Evolutionary conservation across 208 protist genomes (phyloP).

Genomic region (Crithidia acanthocephali): DNA sequence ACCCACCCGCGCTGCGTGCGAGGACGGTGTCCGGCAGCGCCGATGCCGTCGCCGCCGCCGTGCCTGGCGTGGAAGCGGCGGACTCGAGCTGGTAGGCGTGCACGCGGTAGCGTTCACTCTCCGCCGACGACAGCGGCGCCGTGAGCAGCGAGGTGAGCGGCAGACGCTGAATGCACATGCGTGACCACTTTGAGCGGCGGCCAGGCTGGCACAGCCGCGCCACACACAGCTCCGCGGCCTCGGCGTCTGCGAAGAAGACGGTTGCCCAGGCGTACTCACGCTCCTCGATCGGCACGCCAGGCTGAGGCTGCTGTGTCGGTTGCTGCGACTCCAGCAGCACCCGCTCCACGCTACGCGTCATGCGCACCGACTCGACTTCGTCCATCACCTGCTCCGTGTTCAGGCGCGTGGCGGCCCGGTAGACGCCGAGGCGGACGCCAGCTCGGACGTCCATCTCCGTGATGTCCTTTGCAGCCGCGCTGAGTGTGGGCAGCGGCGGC

Average conservation of each 20-base stretch:
- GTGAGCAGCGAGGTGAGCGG: constrained; percentile 9
- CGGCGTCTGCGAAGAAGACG: constrained; percentile 31
- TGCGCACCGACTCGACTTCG: constrained; percentile 41
- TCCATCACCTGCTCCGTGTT: constrained; percentile 43
- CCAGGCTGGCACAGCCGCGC: constrained; percentile 34
- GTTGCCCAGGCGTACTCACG: constrained; percentile 35
- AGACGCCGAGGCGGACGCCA: constrained; percentile 31
- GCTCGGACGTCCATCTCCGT: constrained; percentile 37
- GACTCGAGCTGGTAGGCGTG: constrained; percentile 35
- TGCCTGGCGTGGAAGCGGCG: neutral
- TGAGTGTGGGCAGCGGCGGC: constrained; percentile 31
- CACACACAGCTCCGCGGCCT: constrained; percentile 35
- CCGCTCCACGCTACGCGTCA: constrained; percentile 36
- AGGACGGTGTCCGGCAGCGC: constrained; percentile 27
- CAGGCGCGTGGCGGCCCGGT: constrained; percentile 14
- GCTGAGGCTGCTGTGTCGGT: constrained; percentile 1
- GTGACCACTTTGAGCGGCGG: constrained; percentile 34
- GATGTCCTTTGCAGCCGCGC: constrained; percentile 31
- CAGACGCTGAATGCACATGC: constrained; percentile 30
- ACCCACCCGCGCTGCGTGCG: constrained; percentile 13
- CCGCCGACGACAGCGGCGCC: constrained; percentile 21
- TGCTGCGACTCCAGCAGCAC: constrained; percentile 31
- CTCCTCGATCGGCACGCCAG: constrained; percentile 23
- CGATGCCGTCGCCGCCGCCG: neutral
- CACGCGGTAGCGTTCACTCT: constrained; percentile 27